These are phyloP conservation scores for Lablab purpureus DNA, from an alignment of 306 rosid genomes.

Conservation along the genomic window DNA sequence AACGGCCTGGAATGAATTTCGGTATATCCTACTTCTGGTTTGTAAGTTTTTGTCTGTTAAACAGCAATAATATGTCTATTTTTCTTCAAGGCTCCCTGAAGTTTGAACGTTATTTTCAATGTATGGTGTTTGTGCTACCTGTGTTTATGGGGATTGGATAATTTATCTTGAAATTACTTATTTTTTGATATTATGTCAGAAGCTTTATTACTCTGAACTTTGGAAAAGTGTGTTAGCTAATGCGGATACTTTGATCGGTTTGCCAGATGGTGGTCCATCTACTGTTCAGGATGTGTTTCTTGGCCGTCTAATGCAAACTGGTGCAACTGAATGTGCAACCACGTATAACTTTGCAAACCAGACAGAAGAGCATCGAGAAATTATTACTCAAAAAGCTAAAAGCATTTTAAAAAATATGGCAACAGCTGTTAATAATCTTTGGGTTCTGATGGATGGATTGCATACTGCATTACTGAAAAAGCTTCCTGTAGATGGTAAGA, in stretches of 20 bases:
- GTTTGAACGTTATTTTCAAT: constrained; percentile 18
- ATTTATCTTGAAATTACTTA: constrained; percentile 17
- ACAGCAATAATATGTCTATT: neutral
- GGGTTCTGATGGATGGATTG: constrained; percentile 72
- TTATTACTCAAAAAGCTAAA: constrained; percentile 51
- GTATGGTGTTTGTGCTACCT: constrained; percentile 5
- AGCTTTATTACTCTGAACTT: constrained; percentile 18
- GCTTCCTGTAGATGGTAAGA: constrained; percentile 74
- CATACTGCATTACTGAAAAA: constrained; percentile 55
- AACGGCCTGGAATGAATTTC: too few species aligned
- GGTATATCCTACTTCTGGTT: constrained; percentile 23
- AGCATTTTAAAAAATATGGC: constrained; percentile 55
- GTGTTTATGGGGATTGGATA: constrained; percentile 14
- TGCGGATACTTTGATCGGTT: constrained; percentile 43
- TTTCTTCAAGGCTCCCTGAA: neutral
- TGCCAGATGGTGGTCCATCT: constrained; percentile 68
- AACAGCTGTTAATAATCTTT: constrained; percentile 59
- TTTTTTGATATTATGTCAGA: constrained; percentile 18
- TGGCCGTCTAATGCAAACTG: constrained; percentile 76
- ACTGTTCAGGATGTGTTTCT: constrained; percentile 73
- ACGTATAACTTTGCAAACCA: constrained; percentile 44
- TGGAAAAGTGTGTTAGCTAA: constrained; percentile 32
- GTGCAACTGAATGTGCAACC: constrained; percentile 93
- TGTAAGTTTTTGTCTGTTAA: neutral
- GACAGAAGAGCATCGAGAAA: constrained; percentile 59